Base-by-base conservation (phyloP, 2,329 filamentous ascomycete species). In the Diaporthe vexans region DNA sequence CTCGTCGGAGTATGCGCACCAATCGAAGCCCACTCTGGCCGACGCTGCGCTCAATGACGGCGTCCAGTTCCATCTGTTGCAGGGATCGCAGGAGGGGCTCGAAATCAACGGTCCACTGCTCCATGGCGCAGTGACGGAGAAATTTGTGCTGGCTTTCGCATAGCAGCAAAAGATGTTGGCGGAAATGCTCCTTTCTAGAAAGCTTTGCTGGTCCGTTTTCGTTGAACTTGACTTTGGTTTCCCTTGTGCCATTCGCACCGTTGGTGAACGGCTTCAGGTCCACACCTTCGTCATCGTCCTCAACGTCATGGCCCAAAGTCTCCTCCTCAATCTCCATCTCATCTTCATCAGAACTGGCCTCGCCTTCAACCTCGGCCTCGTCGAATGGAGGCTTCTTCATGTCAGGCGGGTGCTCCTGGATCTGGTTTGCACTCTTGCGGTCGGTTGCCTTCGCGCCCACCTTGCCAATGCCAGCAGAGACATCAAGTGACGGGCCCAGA, bases 101-200 rank as follows among this genome's bases (percentile, higher is more conserved):
- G 80, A 97, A 97, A 79, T 98, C 92, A 7, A 98, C 91, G 0
- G 91, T 93, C 94, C 95, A 99, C 79, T 94, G 91, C 43, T 93
- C 92, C 33, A 90, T 88, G 43, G 93, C 91, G 77, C 91, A 91
- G 80, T 93, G 92, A 26, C 90, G 89, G 69, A 94, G 86, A 78
- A 97, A 95, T 0, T 88, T 85, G 82, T 91, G 87, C 75, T 90
- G 88, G 83, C 94, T 92, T 78, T 94, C 91, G 19, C 91, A 88
- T 10, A 97, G 88, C 1, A 95, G 83, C 4, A 92, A 84, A n/a
- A 96, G 88, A 81, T 97, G 94, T 75, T 92, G 91, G 72, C 93
- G 90, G 81, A 95, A 88, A 76, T 91, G 88, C 52, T 88, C 85
- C 59, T 92, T 80, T 52, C 89, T 87, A 71, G 85, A 86, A 26